Evolutionary conservation across 2,329 filamentous ascomycete species (phyloP).

Genomic region (Fusarium sacchari): DNA sequence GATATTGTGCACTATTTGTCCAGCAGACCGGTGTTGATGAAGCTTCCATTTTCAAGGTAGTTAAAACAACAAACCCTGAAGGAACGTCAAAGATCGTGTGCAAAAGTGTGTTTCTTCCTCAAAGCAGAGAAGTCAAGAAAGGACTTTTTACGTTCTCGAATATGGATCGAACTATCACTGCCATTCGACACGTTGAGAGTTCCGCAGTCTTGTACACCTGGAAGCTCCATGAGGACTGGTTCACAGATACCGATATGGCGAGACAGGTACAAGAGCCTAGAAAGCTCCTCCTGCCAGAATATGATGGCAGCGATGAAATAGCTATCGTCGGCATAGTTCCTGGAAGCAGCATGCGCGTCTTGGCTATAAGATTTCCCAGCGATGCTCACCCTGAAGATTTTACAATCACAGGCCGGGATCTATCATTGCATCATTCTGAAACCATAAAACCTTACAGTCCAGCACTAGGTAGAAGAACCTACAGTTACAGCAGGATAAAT

Average conservation of each 20-base stretch:
- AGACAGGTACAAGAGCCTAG: not conserved
- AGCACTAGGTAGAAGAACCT: not conserved
- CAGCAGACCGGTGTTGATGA: not conserved
- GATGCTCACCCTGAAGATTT: too few relatives aligned
- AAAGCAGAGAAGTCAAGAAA: not conserved
- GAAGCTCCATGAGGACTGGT: not conserved
- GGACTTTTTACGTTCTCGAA: not conserved
- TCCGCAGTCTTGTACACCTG: not conserved
- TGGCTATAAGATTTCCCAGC: not conserved
- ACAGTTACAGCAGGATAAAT: not conserved
- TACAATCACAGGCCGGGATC: not conserved
- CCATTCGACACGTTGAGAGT: not conserved
- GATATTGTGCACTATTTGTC: not conserved
- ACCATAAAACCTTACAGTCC: accelerated
- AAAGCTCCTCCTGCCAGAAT: not conserved
- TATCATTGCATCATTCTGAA: too few relatives aligned
- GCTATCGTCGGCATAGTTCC: not conserved
- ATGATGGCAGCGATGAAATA: not conserved
- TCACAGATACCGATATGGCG: not conserved
- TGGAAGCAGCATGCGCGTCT: not conserved
- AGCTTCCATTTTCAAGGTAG: not conserved
- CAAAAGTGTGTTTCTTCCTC: not conserved
- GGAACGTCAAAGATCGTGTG: not conserved
- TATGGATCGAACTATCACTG: not conserved
- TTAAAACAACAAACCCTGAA: not conserved